Evolutionary conservation across 345 rosid genomes (phyloP).

Genomic region (Citrus sp.): DNA sequence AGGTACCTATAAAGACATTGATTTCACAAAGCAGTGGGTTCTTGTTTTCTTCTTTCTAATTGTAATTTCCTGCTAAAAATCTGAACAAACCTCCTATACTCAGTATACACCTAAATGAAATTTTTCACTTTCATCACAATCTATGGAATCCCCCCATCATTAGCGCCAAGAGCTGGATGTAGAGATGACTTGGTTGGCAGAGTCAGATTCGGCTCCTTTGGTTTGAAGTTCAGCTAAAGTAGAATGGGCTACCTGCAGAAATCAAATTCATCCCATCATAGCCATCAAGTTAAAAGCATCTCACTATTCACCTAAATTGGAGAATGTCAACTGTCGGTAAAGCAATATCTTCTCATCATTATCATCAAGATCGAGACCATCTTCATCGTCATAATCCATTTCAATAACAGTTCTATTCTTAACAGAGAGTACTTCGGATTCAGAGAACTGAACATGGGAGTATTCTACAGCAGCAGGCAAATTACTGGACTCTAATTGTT

Average conservation of each 20-base stretch:
- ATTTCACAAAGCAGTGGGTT: not conserved
- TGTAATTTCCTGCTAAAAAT: not conserved
- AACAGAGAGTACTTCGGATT: slow-evolving; percentile 9
- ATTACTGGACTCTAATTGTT: slow-evolving; percentile 24
- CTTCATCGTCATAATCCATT: slow-evolving; percentile 28
- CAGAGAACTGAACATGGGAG: slow-evolving; percentile 19
- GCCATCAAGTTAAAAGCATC: not conserved
- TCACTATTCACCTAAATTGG: slow-evolving; percentile 29
- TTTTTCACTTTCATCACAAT: not conserved
- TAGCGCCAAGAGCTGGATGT: not conserved
- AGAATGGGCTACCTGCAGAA: not conserved
- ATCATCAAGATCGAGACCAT: slow-evolving; percentile 29
- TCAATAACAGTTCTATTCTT: slow-evolving; percentile 34
- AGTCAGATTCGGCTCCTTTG: not conserved
- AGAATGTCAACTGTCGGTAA: slow-evolving; percentile 35
- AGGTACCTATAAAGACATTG: too few species aligned
- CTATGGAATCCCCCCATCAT: not conserved
- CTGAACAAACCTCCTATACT: not conserved
- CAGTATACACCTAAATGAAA: not conserved
- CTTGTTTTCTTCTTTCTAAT: not conserved
- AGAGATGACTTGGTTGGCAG: not conserved
- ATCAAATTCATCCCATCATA: not conserved
- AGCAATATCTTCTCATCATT: slow-evolving; percentile 36
- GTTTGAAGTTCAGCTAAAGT: not conserved
- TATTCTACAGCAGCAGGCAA: slow-evolving; percentile 5